phyloP scores from a whole-genome alignment of 2,329 filamentous ascomycete genomes.

The Conoideocrella luteorostrata region DNA sequence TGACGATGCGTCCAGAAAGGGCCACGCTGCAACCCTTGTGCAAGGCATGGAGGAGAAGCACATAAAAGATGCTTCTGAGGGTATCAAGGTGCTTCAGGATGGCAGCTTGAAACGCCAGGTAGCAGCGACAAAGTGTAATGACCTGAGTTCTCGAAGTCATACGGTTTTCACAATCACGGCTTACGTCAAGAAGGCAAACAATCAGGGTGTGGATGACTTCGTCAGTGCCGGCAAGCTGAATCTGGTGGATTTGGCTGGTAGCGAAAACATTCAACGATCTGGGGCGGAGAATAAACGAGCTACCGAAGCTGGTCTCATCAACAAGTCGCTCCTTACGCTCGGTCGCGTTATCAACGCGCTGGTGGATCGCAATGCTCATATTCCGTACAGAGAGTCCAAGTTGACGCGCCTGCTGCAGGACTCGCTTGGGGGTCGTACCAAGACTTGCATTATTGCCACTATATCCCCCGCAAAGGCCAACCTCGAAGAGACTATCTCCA shows the following conservation, averaged over 20 bases:
- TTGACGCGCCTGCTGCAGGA: constrained; percentile 92
- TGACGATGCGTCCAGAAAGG: constrained; percentile 81
- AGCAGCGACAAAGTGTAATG: constrained; percentile 99
- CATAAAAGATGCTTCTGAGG: constrained; percentile 76
- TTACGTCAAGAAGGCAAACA: constrained; percentile 73
- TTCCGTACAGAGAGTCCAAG: constrained; percentile 90
- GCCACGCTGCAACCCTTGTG: constrained; percentile 78
- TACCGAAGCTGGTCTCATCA: constrained; percentile 91
- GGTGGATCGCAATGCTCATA: constrained; percentile 83
- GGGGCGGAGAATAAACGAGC: constrained; percentile 98
- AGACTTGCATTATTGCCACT: constrained; percentile 98
- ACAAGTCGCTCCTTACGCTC: constrained; percentile 91
- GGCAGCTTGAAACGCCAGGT: constrained; percentile 94
- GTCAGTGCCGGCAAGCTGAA: constrained; percentile 91
- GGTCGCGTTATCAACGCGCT: constrained; percentile 96
- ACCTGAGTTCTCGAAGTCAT: constrained; percentile 92
- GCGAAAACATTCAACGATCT: constrained; percentile 94
- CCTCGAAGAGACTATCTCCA: constrained; percentile 95
- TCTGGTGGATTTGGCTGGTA: constrained; percentile 91
- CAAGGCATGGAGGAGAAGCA: constrained; percentile 98
- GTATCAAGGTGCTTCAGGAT: constrained; percentile 80
- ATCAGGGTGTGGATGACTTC: constrained; percentile 82
- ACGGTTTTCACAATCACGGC: constrained; percentile 96
- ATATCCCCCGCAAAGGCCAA: constrained; percentile 93
- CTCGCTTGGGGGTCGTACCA: constrained; percentile 88